Evolutionary conservation across 805 yeast genomes (phyloP).

Genomic region (Starmerella stigmatis): DNA sequence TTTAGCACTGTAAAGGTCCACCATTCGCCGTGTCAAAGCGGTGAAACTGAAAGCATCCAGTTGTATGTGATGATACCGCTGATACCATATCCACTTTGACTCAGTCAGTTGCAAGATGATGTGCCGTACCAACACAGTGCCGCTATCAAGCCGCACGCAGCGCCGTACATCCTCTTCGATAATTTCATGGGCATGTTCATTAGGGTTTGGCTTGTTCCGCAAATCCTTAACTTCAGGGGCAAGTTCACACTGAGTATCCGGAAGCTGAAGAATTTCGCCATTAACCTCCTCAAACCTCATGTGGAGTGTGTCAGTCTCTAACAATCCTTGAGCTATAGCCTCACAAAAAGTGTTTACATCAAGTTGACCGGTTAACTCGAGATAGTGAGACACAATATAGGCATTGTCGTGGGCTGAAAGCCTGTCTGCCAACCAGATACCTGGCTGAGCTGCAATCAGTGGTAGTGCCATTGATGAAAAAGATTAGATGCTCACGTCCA

Average conservation of each 20-base stretch:
- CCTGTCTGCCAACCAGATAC: conserved; percentile 17
- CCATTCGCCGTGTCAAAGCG: conserved; percentile 17
- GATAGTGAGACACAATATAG: conserved; percentile 13
- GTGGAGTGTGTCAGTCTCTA: conserved; percentile 13
- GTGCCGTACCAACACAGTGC: conserved; percentile 5
- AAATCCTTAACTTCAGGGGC: conserved; percentile 9
- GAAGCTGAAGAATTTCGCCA: conserved; percentile 11
- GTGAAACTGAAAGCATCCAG: conserved; percentile 19
- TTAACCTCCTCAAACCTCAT: conserved; percentile 7
- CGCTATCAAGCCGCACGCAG: conserved; percentile 6
- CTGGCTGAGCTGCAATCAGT: conserved; percentile 19
- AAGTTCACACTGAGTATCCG: neutral
- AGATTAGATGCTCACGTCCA: neutral
- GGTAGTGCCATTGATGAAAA: conserved; percentile 8
- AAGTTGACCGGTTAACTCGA: conserved; percentile 9
- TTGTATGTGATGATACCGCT: conserved; percentile 17
- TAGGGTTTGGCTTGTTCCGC: neutral
- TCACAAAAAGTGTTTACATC: conserved; percentile 1
- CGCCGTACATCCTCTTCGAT: conserved; percentile 7
- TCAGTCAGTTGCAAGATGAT: conserved; percentile 3
- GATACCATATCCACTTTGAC: conserved; percentile 14
- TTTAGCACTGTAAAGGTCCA: conserved; percentile 8
- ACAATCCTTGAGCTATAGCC: conserved; percentile 12
- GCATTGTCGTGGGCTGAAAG: conserved; percentile 12
- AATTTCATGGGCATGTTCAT: neutral